Base-by-base conservation (phyloP, 2,329 filamentous ascomycete genomes). In the Hypoxylon sp. region DNA sequence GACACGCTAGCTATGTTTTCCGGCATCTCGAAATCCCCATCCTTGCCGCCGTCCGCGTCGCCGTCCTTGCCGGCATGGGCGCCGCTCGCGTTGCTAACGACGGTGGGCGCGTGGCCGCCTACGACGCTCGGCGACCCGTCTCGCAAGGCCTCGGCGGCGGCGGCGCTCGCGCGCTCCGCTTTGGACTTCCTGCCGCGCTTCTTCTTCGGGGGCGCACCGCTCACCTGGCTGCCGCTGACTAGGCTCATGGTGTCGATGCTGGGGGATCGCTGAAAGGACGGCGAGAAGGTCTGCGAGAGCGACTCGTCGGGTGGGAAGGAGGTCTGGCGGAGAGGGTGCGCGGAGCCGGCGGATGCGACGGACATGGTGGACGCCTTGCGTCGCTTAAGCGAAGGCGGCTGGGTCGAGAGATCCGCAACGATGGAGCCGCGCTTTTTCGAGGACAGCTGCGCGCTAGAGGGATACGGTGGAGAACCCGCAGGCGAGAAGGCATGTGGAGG, bases 301-400 rank as follows among this genome's bases (percentile, higher is more conserved):
- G 67, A 59, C 56, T 84, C 78, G 56, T 86, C 88, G 21, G 90
- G 89, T 0, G 90, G 89, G 70, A 92, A 95, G 0, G 90, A 92
- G 3, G 91, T 93, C 69, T 92, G 89, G 33, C 91, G 89, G 1
- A 95, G 83, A 1, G 88, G 89, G 63, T 91, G 89, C 0, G 83
- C 79, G 1, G 84, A 83, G 13, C 70, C 66, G 11, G 71, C 69
- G 6, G 84, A 84, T 7, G 81, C 74, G 21, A 81, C 77, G 3
- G 87, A 87, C 63, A 86, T 78, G 60, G 75, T 83, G 10, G 88
- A 91, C 4, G 87, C 81, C 71, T 93, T 93, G 69, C 90, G 88
- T 42, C 88, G 87, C 71, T 91, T 91, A 42, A 79, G 73, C 13
- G 77, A 72, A 77, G 80, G 2, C 75, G 77, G 41, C 79, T 76